phyloP scores from a whole-genome alignment of 78 protist species.

The Dictyostelium intermedium region DNA sequence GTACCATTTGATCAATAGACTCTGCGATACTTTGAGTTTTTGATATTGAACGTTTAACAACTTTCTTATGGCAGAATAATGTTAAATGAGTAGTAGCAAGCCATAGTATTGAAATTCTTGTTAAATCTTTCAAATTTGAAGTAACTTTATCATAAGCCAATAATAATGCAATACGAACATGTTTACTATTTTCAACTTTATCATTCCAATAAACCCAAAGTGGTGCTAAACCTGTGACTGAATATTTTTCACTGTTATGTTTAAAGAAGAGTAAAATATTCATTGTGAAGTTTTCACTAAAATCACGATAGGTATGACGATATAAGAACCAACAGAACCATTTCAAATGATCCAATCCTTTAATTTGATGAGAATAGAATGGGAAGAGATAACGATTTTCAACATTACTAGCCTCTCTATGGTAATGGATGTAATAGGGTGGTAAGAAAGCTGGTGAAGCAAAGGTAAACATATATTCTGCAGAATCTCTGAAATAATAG shows the following conservation, averaged over 20 bases:
- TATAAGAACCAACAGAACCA: conserved; percentile 43
- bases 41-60: background rate
- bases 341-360: conserved; percentile 64
- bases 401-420: conserved; percentile 43
- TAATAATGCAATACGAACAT: conserved; percentile 4
- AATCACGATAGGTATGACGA: conserved; percentile 66
- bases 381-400: conserved; percentile 63
- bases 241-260: background rate
- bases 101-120: conserved; percentile 11
- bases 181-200: conserved; percentile 12
- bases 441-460: conserved; percentile 67
- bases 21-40: background rate
- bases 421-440: conserved; percentile 64
- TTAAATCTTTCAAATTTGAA: background rate
- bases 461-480: conserved; percentile 45
- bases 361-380: conserved; percentile 72
- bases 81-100: conserved; percentile 22
- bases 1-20: background rate
- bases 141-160: conserved; percentile 8
- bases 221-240: conserved; percentile 35
- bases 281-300: conserved; percentile 26
- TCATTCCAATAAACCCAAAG: conserved; percentile 18
- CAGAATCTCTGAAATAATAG: conserved; percentile 63
- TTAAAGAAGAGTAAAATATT: conserved; percentile 38
- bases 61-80: background rate